Evolutionary conservation across 169 alveolate genomes (phyloP), one percentile per base, ranked within the genome.

Genomic region (Plasmodium gonderi): DNA sequence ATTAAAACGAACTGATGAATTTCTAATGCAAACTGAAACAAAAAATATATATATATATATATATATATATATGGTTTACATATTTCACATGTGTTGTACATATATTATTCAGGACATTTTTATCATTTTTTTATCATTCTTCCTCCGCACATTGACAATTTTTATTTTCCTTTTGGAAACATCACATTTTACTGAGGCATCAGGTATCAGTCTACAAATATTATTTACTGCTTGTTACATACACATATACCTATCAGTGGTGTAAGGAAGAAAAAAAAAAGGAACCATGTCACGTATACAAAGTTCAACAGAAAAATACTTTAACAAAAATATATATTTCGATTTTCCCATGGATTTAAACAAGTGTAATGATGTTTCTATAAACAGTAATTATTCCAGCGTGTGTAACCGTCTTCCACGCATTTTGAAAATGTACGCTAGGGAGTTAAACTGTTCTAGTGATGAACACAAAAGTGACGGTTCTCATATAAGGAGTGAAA

Each of bases 391-490:
- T 75, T 54, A 26, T 60, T 75, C 93, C 31, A 49, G 42, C 17
- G 51, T 36, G 26, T 29, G 68, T 17, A 75, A 87, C 17, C 42
- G 72, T n/a, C 72, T 87, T 51, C 79, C 76, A 40, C 31, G 79
- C 49, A 64, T 87, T 75, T 51, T 87, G 93, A 75, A 75, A 54
- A 87, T 87, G 89, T 74, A 75, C 68, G 65, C 78, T 14, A 75
- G 79, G 54, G 93, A 87, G 79, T 65, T 87, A 78, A 42, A 68
- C 7, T 14, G 87, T 54, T 87, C 93, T 38, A 44, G 54, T 29
- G 87, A 87, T 75, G 93, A 49, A 54, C 67, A 87, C 36, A 87
- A 75, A 20, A 75, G 93, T 64, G 68, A 87, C n/a, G 29, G 2
- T 40, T 87, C 89, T 60, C 89, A 75, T 8, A 14, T 87, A 45